These are phyloP conservation scores for Nicotiana noctiflora DNA, from an alignment of 257 asterid genomes.

Conservation along the genomic window DNA sequence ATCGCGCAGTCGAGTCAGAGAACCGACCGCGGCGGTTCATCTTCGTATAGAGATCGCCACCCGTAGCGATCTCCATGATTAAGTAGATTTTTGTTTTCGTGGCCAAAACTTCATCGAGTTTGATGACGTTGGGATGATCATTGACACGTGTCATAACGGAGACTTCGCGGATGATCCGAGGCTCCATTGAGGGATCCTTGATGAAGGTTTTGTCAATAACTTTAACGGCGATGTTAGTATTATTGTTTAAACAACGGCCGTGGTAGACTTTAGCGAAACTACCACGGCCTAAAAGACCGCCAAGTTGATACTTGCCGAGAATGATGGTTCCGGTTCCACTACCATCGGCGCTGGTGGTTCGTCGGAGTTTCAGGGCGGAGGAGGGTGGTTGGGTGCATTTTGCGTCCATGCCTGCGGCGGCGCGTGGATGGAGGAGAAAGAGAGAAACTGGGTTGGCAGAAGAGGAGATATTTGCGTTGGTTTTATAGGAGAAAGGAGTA, in stretches of 20 bases:
- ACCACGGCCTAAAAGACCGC: constrained; percentile 84
- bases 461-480: not conserved
- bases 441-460: not conserved
- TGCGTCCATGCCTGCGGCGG: constrained; percentile 29
- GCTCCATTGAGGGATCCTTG: constrained; percentile 48
- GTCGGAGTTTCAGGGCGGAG: constrained; percentile 17
- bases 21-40: constrained; percentile 51
- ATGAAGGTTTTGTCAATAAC: constrained; percentile 51
- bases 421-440: not conserved
- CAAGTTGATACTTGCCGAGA: constrained; percentile 63
- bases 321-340: constrained; percentile 44
- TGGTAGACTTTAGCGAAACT: constrained; percentile 86
- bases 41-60: constrained; percentile 66
- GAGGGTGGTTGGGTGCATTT: constrained; percentile 18
- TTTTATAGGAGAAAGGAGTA: not conserved
- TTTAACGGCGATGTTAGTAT: constrained; percentile 52
- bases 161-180: constrained; percentile 65
- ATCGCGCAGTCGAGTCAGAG: constrained; percentile 44
- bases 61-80: constrained; percentile 76
- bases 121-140: constrained; percentile 53
- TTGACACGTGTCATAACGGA: constrained; percentile 76
- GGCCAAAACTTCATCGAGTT: constrained; percentile 73
- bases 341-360: constrained; percentile 35
- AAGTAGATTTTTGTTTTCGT: constrained; percentile 69
- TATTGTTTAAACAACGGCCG: constrained; percentile 27